Conservation (phyloP, 1,284 basidiomycete genomes). For the Naganishia cerealis region DNA sequence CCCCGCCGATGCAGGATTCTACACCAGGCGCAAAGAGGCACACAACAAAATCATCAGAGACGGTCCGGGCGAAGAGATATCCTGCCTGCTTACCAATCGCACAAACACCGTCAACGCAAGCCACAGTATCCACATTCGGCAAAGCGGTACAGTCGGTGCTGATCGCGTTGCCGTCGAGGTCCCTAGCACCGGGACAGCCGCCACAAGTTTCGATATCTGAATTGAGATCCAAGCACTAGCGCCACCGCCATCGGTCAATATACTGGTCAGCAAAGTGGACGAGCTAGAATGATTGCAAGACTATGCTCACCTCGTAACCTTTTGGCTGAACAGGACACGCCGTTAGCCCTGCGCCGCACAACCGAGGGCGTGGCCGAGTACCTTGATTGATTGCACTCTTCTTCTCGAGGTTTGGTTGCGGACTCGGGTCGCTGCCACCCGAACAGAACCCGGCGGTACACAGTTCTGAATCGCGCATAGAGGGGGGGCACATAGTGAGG, state of each 20-base stretch:
- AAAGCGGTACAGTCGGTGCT: background rate
- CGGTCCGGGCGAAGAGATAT: too few species aligned
- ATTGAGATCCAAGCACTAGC: background rate
- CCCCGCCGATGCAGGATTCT: too few species aligned
- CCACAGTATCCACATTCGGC: slow-evolving; percentile 8
- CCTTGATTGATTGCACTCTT: background rate
- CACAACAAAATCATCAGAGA: too few species aligned
- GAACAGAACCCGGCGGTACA: slow-evolving; percentile 11
- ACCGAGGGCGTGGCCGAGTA: background rate
- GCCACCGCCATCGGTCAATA: background rate
- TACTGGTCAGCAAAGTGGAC: background rate
- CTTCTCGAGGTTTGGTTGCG: background rate
- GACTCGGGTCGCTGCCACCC: background rate
- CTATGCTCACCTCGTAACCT: slow-evolving; percentile 3
- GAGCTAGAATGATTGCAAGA: too few species aligned
- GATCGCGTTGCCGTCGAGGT: background rate
- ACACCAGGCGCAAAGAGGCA: too few species aligned
- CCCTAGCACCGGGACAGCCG: background rate
- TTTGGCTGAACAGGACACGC: slow-evolving; percentile 20
- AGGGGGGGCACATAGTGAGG: background rate
- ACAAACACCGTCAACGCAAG: slow-evolving; percentile 8
- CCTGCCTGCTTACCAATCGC: slow-evolving; percentile 1
- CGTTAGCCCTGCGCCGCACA: background rate
- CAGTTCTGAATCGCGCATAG: background rate
- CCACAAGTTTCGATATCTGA: background rate